Base-by-base conservation (phyloP, 2,329 filamentous ascomycete species). In the Camptophora hylomeconis region DNA sequence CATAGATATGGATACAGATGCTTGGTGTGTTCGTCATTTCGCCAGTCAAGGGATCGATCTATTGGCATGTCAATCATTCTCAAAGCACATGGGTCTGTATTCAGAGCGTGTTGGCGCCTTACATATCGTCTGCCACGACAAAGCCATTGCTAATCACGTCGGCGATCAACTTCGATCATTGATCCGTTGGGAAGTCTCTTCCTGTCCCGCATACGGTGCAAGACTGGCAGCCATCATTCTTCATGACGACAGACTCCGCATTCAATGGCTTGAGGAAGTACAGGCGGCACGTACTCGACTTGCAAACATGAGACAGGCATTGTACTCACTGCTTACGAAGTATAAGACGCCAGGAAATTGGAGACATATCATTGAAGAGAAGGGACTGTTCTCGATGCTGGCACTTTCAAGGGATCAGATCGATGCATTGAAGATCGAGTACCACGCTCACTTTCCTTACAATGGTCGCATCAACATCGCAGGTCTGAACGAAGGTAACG, bases 71-170 rank as follows among this genome's bases (percentile, higher is more conserved):
- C 58, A 71, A 48, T 72, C 67, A 3, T 73, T 73, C 45, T 66
- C 70, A 11, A 74, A 74, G 53, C 69, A 61, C 48, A 66, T 72
- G 52, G 89, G 87, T 41, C 71, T 98, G 16, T 95, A 98, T 52
- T 86, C 87, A 47, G 83, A 98, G 69, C 82, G 87, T 42, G 83
- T 84, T 20, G 87, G 89, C 35, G 87, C 80, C 60, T 92, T 94
- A 70, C 87, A 95, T 62, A 51, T 57, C 28, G 49, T 58, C 11
- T 17, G 13, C 16, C 15, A 19, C 13, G 11, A 18, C 5, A 4
- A 3, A 13, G 8, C 10, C 2, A 23, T 21, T 12, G 14, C 27
- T 3, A 20, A 5, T 8, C 17, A 19, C 7, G 19, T 24, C 14
- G 18, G 13, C 14, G 17, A 20, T 17, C 31, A 31, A 13, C 20